A percentile compares a stretch with the other conserved stretches of the same genome.
Conservation (phyloP, 805 yeast species). For the Naumovozyma castellii region DNA sequence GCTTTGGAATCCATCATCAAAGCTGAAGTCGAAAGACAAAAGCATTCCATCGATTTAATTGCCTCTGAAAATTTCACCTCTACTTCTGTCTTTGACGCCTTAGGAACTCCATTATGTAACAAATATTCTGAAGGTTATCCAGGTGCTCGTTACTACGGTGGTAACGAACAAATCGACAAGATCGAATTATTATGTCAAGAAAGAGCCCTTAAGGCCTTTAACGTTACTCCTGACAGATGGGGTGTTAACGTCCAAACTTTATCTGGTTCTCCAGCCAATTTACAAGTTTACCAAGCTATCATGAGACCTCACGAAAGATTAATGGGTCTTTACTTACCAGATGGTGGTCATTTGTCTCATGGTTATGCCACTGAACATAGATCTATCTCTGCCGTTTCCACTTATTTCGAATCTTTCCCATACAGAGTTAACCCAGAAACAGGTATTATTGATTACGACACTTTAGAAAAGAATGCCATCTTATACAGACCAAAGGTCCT, state of each 20-base stretch:
- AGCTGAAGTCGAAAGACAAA: constrained; percentile 85
- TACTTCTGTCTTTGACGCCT: constrained; percentile 87
- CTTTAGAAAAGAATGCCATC: constrained; percentile 81
- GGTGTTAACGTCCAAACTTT: constrained; percentile 96
- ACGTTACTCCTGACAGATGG: constrained; percentile 74
- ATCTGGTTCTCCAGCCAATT: constrained; percentile 96
- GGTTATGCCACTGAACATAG: constrained; percentile 93
- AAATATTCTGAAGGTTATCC: constrained; percentile 99
- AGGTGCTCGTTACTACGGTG: constrained; percentile 98
- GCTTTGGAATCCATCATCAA: constrained; percentile 63
- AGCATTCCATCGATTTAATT: constrained; percentile 84
- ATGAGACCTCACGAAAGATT: constrained; percentile 93
- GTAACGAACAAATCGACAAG: constrained; percentile 92
- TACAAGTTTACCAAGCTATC: constrained; percentile 91
- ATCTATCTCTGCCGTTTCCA: constrained; percentile 91
- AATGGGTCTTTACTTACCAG: constrained; percentile 97
- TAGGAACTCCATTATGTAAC: constrained; percentile 97
- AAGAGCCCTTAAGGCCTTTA: constrained; percentile 88
- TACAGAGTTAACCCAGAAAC: constrained; percentile 88
- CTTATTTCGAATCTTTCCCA: constrained; percentile 97
- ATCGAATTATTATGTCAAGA: constrained; percentile 88
- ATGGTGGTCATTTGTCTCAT: constrained; percentile 97
- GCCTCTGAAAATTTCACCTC: constrained; percentile 98
- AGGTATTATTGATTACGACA: constrained; percentile 93
- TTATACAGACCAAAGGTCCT: constrained; percentile 92